A percentile compares a stretch with the other conserved stretches of the same genome.
phyloP scores from a whole-genome alignment of 768 basidiomycete species.

The Scleroderma citrinum region DNA sequence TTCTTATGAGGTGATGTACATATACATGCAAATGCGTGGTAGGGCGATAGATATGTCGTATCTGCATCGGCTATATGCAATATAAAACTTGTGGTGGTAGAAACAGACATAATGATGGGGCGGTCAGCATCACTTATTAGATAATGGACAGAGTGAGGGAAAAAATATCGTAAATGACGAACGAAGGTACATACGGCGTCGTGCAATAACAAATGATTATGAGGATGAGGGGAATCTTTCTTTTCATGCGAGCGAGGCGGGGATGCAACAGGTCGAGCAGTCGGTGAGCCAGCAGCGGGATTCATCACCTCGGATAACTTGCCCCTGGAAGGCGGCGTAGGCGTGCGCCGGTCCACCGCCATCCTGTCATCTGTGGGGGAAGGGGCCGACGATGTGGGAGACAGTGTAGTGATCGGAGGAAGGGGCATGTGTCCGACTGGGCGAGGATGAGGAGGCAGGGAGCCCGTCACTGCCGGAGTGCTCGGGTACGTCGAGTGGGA shows the following conservation, averaged over 20 bases:
- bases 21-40: slow-evolving; percentile 1
- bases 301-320: slow-evolving; percentile 51
- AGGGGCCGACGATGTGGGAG: slow-evolving; percentile 52
- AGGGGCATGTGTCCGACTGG: slow-evolving; percentile 58
- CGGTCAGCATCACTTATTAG: background rate
- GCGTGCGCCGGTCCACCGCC: slow-evolving; percentile 35
- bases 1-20: background rate
- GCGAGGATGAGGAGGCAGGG: slow-evolving; percentile 69
- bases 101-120: too few species aligned
- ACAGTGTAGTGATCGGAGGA: slow-evolving; percentile 66
- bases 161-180: background rate
- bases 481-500: slow-evolving; percentile 32
- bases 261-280: slow-evolving; percentile 48
- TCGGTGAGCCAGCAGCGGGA: slow-evolving; percentile 44
- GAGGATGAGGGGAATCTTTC: slow-evolving; percentile 23
- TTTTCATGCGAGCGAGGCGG: slow-evolving; percentile 39
- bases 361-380: slow-evolving; percentile 43
- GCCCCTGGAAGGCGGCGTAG: slow-evolving; percentile 44
- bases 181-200: background rate
- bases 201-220: slow-evolving; percentile 3
- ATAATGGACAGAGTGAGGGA: background rate
- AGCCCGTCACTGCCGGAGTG: slow-evolving; percentile 50
- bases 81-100: background rate
- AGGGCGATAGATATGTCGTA: background rate
- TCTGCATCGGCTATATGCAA: background rate